These are phyloP conservation scores for Leptographium wingfieldii DNA, from an alignment of 2,329 filamentous ascomycete genomes.

Conservation along the genomic window DNA sequence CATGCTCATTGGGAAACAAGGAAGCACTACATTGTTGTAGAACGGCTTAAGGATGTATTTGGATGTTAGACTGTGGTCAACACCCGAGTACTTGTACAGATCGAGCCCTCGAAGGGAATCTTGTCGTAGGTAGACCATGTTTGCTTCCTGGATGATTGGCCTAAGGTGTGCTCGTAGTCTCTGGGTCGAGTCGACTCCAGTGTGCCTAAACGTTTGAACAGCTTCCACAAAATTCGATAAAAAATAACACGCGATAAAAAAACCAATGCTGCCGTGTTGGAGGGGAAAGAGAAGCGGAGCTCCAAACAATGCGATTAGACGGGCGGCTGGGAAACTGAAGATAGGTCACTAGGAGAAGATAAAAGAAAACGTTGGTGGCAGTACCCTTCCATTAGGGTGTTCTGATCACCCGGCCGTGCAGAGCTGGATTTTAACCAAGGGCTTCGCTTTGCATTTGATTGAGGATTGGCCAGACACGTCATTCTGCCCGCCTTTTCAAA, in stretches of 20 bases:
- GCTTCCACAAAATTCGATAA: not conserved
- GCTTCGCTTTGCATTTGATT: not conserved
- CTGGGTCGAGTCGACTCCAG: not conserved
- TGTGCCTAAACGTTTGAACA: not conserved
- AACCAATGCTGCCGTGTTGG: not conserved
- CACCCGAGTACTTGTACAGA: constrained; percentile 88
- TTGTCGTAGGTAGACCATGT: constrained; percentile 92
- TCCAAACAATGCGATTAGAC: not conserved
- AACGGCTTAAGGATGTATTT: constrained; percentile 96
- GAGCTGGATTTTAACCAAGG: not conserved
- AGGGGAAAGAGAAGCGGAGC: not conserved
- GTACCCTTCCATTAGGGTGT: not conserved
- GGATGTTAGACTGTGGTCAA: constrained; percentile 82
- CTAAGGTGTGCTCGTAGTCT: not conserved
- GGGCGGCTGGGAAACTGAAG: not conserved
- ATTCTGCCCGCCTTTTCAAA: not conserved
- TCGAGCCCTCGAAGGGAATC: constrained; percentile 77
- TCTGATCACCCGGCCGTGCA: not conserved
- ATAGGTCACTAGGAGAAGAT: not conserved
- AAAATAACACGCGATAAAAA: not conserved
- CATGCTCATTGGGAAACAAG: constrained; percentile 92
- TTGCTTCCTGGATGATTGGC: not conserved
- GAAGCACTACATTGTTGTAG: constrained; percentile 89
- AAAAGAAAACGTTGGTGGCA: not conserved
- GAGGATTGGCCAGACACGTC: not conserved